Evolutionary conservation across 1,139 yeast genomes (phyloP).

Genomic region (Candida buenavistaensis): DNA sequence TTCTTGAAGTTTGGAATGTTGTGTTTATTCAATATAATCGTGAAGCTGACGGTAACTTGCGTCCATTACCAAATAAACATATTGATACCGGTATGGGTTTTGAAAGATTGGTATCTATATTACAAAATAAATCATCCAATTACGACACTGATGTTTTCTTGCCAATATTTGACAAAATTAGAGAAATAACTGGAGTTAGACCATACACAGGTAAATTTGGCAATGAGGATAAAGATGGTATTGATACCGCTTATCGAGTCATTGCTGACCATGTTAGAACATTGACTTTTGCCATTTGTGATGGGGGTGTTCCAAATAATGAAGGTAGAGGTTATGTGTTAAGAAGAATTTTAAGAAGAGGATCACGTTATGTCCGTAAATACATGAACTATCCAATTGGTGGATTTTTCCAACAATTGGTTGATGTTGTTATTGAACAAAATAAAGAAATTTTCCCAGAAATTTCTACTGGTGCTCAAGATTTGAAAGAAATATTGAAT

Average conservation of each 20-base stretch:
- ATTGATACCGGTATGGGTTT: slow-evolving; percentile 99
- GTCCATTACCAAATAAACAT: slow-evolving; percentile 87
- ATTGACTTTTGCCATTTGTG: slow-evolving; percentile 90
- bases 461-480: slow-evolving; percentile 65
- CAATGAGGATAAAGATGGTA: slow-evolving; percentile 86
- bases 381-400: slow-evolving; percentile 96
- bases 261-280: slow-evolving; percentile 98
- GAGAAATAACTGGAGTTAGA: slow-evolving; percentile 90
- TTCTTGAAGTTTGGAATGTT: slow-evolving; percentile 96
- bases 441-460: slow-evolving; percentile 91
- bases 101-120: slow-evolving; percentile 91
- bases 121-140: slow-evolving; percentile 87
- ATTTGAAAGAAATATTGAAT: slow-evolving; percentile 84
- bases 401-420: slow-evolving; percentile 83
- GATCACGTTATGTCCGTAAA: slow-evolving; percentile 94
- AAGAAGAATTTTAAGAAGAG: slow-evolving; percentile 96
- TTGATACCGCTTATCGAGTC: slow-evolving; percentile 97
- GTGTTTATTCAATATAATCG: slow-evolving; percentile 97
- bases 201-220: slow-evolving; percentile 93
- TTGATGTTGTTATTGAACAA: slow-evolving; percentile 90
- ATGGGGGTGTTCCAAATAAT: slow-evolving; percentile 98
- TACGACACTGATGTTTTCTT: slow-evolving; percentile 96
- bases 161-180: slow-evolving; percentile 81
- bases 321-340: slow-evolving; percentile 98
- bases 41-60: slow-evolving; percentile 82